These are phyloP conservation scores for Dendrothele bispora DNA, from an alignment of 768 basidiomycete species.

Conservation along the genomic window DNA sequence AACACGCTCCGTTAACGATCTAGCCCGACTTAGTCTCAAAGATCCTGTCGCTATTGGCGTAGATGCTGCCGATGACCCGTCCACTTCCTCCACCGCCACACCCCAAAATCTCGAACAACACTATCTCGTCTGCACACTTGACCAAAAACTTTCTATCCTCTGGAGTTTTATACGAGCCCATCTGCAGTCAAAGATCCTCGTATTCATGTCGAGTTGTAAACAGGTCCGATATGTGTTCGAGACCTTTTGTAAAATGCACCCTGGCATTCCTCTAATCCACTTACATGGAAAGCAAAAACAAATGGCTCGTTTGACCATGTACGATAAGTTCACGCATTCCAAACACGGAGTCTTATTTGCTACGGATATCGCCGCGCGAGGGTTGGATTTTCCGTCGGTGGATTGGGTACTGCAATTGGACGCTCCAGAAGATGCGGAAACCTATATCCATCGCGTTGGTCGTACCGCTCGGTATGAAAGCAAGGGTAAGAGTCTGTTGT, in stretches of 20 bases:
- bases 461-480: slow-evolving; percentile 93
- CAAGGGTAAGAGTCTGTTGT: slow-evolving; percentile 79
- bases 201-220: slow-evolving; percentile 94
- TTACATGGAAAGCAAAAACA: slow-evolving; percentile 98
- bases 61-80: slow-evolving; percentile 42
- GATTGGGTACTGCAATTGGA: slow-evolving; percentile 98
- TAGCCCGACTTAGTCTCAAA: slow-evolving; percentile 87
- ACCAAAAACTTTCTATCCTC: slow-evolving; percentile 86
- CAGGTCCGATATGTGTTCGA: slow-evolving; percentile 97
- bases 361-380: slow-evolving; percentile 95
- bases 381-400: slow-evolving; percentile 93
- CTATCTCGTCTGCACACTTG: slow-evolving; percentile 80
- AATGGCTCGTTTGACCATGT: slow-evolving; percentile 80
- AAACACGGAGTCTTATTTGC: slow-evolving; percentile 88
- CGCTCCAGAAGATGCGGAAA: slow-evolving; percentile 95
- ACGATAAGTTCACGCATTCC: slow-evolving; percentile 78
- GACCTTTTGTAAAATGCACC: slow-evolving; percentile 94
- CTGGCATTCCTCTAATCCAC: slow-evolving; percentile 89
- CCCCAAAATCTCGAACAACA: slow-evolving; percentile 85
- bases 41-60: slow-evolving; percentile 77
- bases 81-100: slow-evolving; percentile 48
- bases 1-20: slow-evolving; percentile 82
- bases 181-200: slow-evolving; percentile 85
- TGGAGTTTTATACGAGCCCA: slow-evolving; percentile 97
- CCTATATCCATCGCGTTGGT: slow-evolving; percentile 96